A percentile compares a stretch with the other conserved stretches of the same genome.
Evolutionary conservation across 1,284 basidiomycete genomes (phyloP).

Genomic region (Puccinia triticina): DNA sequence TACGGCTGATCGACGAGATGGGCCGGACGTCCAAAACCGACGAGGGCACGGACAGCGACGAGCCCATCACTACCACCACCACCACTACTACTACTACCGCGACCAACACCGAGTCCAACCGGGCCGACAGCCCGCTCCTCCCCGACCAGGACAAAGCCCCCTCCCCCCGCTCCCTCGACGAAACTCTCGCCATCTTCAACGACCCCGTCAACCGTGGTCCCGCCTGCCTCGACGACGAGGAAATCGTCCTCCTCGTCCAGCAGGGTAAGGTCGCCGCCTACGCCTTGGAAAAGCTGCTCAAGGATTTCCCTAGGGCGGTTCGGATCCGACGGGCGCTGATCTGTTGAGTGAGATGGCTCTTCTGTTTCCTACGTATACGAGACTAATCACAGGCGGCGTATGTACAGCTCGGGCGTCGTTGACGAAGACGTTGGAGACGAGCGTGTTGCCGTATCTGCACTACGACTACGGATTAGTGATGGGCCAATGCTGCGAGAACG

Average conservation of each 20-base stretch:
- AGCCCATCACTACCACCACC: constrained; percentile 25
- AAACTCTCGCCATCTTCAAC: constrained; percentile 72
- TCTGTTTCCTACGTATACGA: background rate
- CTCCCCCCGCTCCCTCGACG: constrained; percentile 52
- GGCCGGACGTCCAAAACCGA: constrained; percentile 3
- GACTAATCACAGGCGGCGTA: background rate
- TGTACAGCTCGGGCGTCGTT: constrained; percentile 74
- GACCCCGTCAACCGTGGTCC: constrained; percentile 66
- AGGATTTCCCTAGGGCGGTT: constrained; percentile 84
- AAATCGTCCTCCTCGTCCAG: constrained; percentile 84
- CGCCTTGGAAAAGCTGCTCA: constrained; percentile 83
- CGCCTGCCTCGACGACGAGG: constrained; percentile 80
- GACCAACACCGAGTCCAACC: constrained; percentile 38
- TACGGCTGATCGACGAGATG: constrained; percentile 10
- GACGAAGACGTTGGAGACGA: constrained; percentile 82
- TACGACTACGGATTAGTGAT: constrained; percentile 95
- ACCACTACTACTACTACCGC: constrained; percentile 37
- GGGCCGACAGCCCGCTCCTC: constrained; percentile 16
- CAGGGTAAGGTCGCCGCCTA: constrained; percentile 92
- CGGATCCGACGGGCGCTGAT: constrained; percentile 83
- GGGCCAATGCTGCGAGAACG: constrained; percentile 99
- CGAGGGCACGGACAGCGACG: constrained; percentile 1
- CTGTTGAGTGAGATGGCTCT: constrained; percentile 59
- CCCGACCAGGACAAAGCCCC: background rate
- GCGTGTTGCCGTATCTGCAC: constrained; percentile 77